phyloP scores from a whole-genome alignment of 2,329 filamentous ascomycete genomes.

The Trichoderma arundinaceum region DNA sequence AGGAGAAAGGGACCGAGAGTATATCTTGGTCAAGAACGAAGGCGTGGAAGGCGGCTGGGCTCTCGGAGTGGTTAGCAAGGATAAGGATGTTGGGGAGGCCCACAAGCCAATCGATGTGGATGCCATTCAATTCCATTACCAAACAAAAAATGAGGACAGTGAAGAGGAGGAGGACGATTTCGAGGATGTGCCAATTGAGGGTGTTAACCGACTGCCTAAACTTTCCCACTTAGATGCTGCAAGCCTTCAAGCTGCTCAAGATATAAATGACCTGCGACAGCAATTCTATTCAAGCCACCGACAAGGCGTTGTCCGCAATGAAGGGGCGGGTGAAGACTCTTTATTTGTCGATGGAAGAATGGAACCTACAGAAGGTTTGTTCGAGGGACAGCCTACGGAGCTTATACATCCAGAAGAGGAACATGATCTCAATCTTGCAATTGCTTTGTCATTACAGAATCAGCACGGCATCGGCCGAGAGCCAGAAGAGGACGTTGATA shows the following conservation, averaged over 20 bases:
- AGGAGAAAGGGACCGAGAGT: slow-evolving; percentile 88
- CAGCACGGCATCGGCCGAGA: slow-evolving; percentile 54
- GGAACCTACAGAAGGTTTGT: slow-evolving; percentile 32
- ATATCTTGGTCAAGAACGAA: slow-evolving; percentile 94
- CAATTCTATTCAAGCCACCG: slow-evolving; percentile 39
- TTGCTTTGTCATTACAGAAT: slow-evolving; percentile 81
- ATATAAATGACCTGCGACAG: slow-evolving; percentile 39
- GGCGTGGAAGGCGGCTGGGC: slow-evolving; percentile 96
- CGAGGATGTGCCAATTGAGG: slow-evolving; percentile 91
- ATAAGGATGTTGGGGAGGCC: slow-evolving; percentile 77
- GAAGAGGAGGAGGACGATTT: slow-evolving; percentile 81
- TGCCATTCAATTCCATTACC: slow-evolving; percentile 62
- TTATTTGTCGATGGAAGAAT: slow-evolving; percentile 51
- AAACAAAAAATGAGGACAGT: slow-evolving; percentile 63
- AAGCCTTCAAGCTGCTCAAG: slow-evolving; percentile 39
- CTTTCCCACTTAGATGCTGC: slow-evolving; percentile 35
- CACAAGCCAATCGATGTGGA: slow-evolving; percentile 95
- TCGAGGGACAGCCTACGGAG: slow-evolving; percentile 46
- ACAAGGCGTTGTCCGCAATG: slow-evolving; percentile 38
- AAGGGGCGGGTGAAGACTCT: slow-evolving; percentile 55
- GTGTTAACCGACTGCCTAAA: slow-evolving; percentile 82
- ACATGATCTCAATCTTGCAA: slow-evolving; percentile 77
- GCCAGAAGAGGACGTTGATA: slow-evolving; percentile 48
- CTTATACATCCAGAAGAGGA: slow-evolving; percentile 48
- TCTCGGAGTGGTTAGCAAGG: slow-evolving; percentile 86